Conservation (phyloP, 2,329 filamentous ascomycete genomes). For the Xylaria sp. region DNA sequence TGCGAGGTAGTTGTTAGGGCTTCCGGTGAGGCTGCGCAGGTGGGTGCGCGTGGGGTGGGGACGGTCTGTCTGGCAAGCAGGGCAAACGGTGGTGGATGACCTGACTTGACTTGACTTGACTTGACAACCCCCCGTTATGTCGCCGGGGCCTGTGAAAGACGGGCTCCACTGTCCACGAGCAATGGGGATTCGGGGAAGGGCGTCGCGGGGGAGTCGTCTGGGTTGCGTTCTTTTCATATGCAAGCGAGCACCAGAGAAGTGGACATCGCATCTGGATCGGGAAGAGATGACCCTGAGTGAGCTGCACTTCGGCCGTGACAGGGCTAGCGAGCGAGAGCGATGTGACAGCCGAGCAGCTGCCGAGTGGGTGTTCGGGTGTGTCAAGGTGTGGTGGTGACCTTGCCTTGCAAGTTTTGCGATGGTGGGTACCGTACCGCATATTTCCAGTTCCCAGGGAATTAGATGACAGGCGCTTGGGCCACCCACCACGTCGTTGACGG, state of each 20-base stretch:
- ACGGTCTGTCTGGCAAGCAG: background rate
- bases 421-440: background rate
- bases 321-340: too few species aligned
- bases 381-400: too few species aligned
- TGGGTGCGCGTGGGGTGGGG: background rate
- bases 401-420: background rate
- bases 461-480: conserved; percentile 3
- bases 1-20: too few species aligned
- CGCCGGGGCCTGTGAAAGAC: too few species aligned
- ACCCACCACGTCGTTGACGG: background rate
- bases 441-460: background rate
- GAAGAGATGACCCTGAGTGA: background rate
- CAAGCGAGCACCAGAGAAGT: background rate
- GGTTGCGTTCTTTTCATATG: background rate
- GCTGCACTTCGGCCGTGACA: background rate
- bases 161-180: too few species aligned
- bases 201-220: background rate
- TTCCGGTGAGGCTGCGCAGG: background rate
- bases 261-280: background rate
- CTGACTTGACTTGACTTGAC: too few species aligned
- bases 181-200: too few species aligned
- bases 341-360: background rate
- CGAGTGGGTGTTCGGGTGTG: too few species aligned
- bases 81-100: too few species aligned
- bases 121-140: too few species aligned